Evolutionary conservation across 164 flowering plant genomes (phyloP), one percentile per base, ranked within the genome.

Genomic region (Akebia trifoliata): DNA sequence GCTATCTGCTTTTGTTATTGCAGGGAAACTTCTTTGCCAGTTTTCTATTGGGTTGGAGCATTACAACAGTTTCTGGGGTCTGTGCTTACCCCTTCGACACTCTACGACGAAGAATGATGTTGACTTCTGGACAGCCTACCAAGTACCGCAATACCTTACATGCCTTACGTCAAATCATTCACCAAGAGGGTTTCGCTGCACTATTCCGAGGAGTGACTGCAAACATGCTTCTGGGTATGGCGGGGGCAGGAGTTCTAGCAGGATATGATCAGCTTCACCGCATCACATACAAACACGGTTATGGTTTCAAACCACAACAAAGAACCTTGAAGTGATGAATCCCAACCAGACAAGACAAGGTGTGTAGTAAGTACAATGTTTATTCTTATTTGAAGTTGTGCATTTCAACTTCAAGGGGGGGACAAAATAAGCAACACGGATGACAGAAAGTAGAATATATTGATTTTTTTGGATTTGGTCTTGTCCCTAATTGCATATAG

Each of bases 51-150:
- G 97, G 99, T 39, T 94, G 99, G 97, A 84, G 94, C 57, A 69
- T 90, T 31, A 88, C 95, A 25, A 85, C 87, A 8, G 62, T 83
- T 54, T 86, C 97, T 26, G 96, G 96, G 42, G 75, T 90, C 9
- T 90, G 90, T 72, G 97, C 99, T 11, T 90, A 94, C 64, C 99
- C 96, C 9, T 90, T 94, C 60, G 96, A 94, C 72, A 90, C 97
- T 8, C 8, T 88, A 24, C 75, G 96, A 10, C 72, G 96, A 34
- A 81, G 99, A 79, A 90, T 94, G 97, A 94, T 94, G 99, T 73
- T 94, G 40, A 94, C 97, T 4, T 90, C 99, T 28, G 99, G 99
- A 56, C 93, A 88, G 36, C 76, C 84, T 2, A 29, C 61, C n/a
- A 88, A 88, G 78, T 88, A 94, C 60, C 75, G 68, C 4, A 83